Conservation (phyloP, 345 rosid genomes). For the Syzygium grande region DNA sequence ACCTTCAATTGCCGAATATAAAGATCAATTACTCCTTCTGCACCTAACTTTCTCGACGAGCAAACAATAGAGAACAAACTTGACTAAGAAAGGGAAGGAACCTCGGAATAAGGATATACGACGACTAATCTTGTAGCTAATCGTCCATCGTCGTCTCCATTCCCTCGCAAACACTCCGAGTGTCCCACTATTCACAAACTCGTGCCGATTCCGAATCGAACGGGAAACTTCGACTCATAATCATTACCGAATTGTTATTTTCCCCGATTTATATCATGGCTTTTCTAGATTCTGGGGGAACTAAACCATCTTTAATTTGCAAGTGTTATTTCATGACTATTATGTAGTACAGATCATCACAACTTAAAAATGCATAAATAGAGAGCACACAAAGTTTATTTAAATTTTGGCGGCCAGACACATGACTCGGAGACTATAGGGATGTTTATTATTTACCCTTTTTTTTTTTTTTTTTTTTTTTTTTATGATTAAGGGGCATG, state of each 20-base stretch:
- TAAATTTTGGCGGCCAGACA: not conserved
- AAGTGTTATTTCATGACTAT: not conserved
- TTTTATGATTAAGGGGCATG: too few species aligned
- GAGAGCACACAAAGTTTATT: not conserved
- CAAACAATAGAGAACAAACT: not conserved
- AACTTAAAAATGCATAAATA: not conserved
- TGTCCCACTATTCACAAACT: not conserved
- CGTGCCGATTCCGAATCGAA: not conserved
- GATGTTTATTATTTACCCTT: not conserved
- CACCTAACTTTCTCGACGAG: not conserved
- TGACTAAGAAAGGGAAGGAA: not conserved
- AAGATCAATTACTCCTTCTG: not conserved
- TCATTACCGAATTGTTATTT: not conserved
- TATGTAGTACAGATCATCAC: not conserved
- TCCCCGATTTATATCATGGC: not conserved
- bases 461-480: too few species aligned
- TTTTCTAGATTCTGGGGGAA: not conserved
- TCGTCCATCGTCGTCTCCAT: not conserved
- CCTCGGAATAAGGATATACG: not conserved
- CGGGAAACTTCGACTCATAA: not conserved
- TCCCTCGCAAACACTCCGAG: not conserved
- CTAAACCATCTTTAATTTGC: not conserved
- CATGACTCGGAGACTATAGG: not conserved
- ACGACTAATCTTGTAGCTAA: not conserved
- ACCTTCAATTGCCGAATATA: not conserved